Evolutionary conservation across 148 eudicot species (phyloP).

Genomic region (Fagopyrum esculentum): DNA sequence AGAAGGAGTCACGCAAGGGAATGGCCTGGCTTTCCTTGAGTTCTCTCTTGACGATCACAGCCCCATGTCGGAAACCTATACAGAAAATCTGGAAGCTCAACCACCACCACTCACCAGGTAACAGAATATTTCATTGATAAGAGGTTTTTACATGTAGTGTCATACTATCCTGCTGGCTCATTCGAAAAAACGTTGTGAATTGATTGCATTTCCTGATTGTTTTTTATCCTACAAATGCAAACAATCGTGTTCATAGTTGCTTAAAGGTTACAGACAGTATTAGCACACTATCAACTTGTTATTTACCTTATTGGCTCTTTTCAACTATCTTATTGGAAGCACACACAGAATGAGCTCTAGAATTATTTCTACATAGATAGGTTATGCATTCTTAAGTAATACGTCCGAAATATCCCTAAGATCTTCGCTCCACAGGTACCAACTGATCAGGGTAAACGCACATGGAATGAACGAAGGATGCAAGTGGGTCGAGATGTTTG

Average conservation of each 20-base stretch:
- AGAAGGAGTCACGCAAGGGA: conserved; percentile 96
- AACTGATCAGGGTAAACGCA: conserved; percentile 84
- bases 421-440: conserved; percentile 40
- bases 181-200: not conserved
- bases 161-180: not conserved
- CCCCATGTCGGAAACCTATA: conserved; percentile 85
- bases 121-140: not conserved
- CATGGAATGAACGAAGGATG: conserved; percentile 89
- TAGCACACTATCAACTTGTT: not conserved
- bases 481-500: conserved; percentile 99
- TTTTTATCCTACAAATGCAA: not conserved
- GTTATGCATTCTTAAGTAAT: too few species aligned
- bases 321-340: too few species aligned
- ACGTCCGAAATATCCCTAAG: not conserved
- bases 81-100: conserved; percentile 68
- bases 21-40: conserved; percentile 93
- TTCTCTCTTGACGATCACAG: conserved; percentile 91
- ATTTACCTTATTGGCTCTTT: not conserved
- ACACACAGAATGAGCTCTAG: too few species aligned
- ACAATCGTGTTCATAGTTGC: not conserved
- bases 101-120: conserved; percentile 74
- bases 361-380: too few species aligned
- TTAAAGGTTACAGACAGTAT: not conserved
- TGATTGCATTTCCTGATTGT: not conserved
- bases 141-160: not conserved